Conservation (phyloP, 2,329 filamentous ascomycete species). For the Torrubiellomyces zombiae region DNA sequence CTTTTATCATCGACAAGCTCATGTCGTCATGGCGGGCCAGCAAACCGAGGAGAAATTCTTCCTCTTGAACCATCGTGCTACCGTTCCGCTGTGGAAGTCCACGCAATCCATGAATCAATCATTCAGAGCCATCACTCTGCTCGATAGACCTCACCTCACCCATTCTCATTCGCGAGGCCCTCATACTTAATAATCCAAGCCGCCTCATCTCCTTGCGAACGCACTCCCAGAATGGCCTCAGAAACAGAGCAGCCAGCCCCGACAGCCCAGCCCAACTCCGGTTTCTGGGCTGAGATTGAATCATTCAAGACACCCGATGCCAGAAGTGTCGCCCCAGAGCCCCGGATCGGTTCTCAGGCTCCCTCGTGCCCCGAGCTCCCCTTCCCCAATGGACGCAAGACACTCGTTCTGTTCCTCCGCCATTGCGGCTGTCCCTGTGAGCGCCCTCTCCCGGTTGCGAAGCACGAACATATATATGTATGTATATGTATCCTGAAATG, state of each 20-base stretch:
- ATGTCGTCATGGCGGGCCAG: too few relatives aligned
- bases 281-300: conserved; percentile 21
- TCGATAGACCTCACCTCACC: too few relatives aligned
- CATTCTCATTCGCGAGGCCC: too few relatives aligned
- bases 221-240: too few relatives aligned
- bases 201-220: too few relatives aligned
- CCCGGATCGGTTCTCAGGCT: conserved; percentile 36
- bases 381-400: conserved; percentile 37
- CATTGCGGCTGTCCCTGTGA: conserved; percentile 62
- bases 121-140: too few relatives aligned
- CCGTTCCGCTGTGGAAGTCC: too few relatives aligned
- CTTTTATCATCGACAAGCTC: too few relatives aligned
- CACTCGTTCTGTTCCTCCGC: conserved; percentile 49
- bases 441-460: conserved; percentile 8
- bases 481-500: background rate
- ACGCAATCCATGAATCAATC: too few relatives aligned
- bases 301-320: conserved; percentile 22
- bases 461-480: background rate
- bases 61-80: too few relatives aligned
- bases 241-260: background rate
- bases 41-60: too few relatives aligned
- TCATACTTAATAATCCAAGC: too few relatives aligned
- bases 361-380: conserved; percentile 34
- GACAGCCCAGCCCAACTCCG: conserved; percentile 4
- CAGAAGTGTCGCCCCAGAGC: conserved; percentile 28